These are phyloP conservation scores for Dactylellina sp. DNA, from an alignment of 2,329 filamentous ascomycete genomes.

Conservation along the genomic window DNA sequence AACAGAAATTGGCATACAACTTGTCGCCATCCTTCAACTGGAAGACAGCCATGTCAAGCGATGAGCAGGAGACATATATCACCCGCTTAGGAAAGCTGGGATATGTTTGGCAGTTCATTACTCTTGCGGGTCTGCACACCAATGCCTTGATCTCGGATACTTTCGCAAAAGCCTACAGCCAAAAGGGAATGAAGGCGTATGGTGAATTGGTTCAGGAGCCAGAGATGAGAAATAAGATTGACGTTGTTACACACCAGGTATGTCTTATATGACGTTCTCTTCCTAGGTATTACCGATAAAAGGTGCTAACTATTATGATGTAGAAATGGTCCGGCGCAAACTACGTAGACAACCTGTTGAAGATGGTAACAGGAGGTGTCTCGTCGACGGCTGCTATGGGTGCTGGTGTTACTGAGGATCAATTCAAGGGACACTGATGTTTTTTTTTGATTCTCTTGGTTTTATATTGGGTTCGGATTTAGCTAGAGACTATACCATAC, in stretches of 20 bases:
- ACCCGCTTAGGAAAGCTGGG: constrained; percentile 84
- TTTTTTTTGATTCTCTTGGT: constrained; percentile 58
- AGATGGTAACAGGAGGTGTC: constrained; percentile 96
- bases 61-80: constrained; percentile 98
- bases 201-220: constrained; percentile 98
- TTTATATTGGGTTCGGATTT: neutral
- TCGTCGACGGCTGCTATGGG: constrained; percentile 96
- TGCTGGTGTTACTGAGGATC: constrained; percentile 96
- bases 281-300: neutral
- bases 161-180: constrained; percentile 84
- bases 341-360: constrained; percentile 92
- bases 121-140: constrained; percentile 94
- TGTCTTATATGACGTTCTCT: constrained; percentile 1
- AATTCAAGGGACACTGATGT: constrained; percentile 74
- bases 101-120: constrained; percentile 99
- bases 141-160: constrained; percentile 91
- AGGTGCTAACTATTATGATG: constrained; percentile 13
- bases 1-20: constrained; percentile 98
- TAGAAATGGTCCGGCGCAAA: constrained; percentile 92
- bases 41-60: constrained; percentile 83
- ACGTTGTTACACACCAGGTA: constrained; percentile 93
- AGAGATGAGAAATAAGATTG: constrained; percentile 88
- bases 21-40: constrained; percentile 99
- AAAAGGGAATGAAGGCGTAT: constrained; percentile 92
- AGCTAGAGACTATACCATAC: constrained; percentile 23